These are phyloP conservation scores for Boletus tomentosulus DNA, from an alignment of 768 basidiomycete species.

Conservation along the genomic window DNA sequence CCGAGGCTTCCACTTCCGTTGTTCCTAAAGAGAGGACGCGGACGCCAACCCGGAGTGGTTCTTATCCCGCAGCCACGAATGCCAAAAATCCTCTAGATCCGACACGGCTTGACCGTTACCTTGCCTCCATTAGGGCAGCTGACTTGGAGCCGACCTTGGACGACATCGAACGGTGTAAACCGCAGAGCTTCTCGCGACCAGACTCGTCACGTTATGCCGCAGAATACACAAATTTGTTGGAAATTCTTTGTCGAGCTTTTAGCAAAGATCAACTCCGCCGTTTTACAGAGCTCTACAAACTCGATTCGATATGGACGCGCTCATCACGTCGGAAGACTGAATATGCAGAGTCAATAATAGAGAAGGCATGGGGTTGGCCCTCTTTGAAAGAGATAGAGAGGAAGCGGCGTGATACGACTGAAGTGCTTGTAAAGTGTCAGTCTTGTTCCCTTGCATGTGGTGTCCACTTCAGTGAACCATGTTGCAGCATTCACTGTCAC, in stretches of 20 bases:
- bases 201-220: conserved; percentile 45
- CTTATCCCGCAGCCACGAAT: conserved; percentile 1
- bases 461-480: conserved; percentile 3
- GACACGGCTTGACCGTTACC: conserved; percentile 51
- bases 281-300: conserved; percentile 48
- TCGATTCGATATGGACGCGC: conserved; percentile 34
- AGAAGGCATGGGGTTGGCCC: conserved; percentile 68
- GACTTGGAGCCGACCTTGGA: conserved; percentile 48
- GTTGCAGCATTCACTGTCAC: conserved; percentile 51
- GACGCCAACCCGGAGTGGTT: conserved; percentile 1
- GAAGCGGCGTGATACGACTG: conserved; percentile 46
- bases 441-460: conserved; percentile 7
- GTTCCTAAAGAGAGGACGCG: neutral
- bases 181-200: conserved; percentile 36
- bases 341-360: conserved; percentile 51
- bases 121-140: conserved; percentile 47
- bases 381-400: conserved; percentile 51
- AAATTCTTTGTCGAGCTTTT: conserved; percentile 58
- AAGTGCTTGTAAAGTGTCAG: conserved; percentile 45
- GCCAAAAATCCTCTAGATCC: conserved; percentile 34
- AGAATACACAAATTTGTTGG: conserved; percentile 51
- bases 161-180: conserved; percentile 60
- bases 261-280: conserved; percentile 54
- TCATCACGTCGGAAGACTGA: conserved; percentile 36
- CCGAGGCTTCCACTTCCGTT: conserved; percentile 5